Conservation (phyloP, 495 filamentous ascomycete species). For the Hypoxylon intermedium region DNA sequence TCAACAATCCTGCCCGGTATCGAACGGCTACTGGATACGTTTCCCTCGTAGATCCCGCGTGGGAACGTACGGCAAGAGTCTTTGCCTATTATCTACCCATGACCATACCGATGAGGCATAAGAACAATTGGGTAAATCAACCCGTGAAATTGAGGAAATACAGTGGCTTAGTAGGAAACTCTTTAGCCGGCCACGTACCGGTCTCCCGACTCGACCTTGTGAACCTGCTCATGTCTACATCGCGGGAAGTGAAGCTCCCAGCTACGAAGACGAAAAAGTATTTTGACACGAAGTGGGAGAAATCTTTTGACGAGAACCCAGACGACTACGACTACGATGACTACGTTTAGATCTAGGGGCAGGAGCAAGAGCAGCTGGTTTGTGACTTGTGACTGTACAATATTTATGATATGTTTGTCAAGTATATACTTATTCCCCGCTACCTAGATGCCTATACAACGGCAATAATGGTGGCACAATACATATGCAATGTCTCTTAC, state of each 20-base stretch:
- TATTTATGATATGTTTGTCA: conserved; percentile 1
- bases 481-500: conserved; percentile 7
- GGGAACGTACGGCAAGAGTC: neutral
- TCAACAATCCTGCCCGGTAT: conserved; percentile 50
- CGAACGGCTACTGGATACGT: conserved; percentile 41
- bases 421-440: neutral
- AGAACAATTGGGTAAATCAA: neutral
- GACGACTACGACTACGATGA: conserved; percentile 18
- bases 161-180: neutral
- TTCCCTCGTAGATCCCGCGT: conserved; percentile 18
- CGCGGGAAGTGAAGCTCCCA: neutral
- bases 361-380: neutral
- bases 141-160: neutral
- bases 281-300: neutral
- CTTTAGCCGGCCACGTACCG: conserved; percentile 18
- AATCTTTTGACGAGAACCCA: neutral
- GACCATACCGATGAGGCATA: conserved; percentile 16
- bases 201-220: conserved; percentile 11
- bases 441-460: neutral
- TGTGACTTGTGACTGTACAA: conserved; percentile 3
- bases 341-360: conserved; percentile 10
- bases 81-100: neutral
- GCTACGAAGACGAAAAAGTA: neutral
- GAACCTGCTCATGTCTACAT: conserved; percentile 16
- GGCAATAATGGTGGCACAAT: neutral